phyloP scores from a whole-genome alignment of 345 rosid genomes.

The Salix udensis region DNA sequence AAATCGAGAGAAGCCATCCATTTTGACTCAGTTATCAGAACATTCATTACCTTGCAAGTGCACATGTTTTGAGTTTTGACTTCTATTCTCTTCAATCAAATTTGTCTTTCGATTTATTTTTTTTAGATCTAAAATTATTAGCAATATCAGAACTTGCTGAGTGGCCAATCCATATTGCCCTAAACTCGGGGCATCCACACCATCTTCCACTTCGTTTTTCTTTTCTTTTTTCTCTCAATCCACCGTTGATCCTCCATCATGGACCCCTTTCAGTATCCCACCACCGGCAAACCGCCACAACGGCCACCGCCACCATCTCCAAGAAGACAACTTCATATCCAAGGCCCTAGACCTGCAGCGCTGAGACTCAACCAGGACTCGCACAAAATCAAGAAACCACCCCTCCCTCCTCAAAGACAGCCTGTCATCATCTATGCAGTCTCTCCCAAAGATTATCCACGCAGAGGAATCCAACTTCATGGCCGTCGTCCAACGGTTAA shows the following conservation, averaged over 20 bases:
- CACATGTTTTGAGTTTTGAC: too few species aligned
- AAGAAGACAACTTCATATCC: slow-evolving; percentile 49
- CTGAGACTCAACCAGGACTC: slow-evolving; percentile 61
- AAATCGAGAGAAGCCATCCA: too few species aligned
- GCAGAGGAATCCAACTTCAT: slow-evolving; percentile 57
- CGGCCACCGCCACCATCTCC: background rate
- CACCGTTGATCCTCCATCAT: slow-evolving; percentile 11
- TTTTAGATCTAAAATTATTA: background rate
- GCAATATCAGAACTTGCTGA: background rate
- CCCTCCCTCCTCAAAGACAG: slow-evolving; percentile 34
- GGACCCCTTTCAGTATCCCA: slow-evolving; percentile 36
- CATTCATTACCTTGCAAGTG: too few species aligned
- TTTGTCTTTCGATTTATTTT: too few species aligned
- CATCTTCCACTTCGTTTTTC: background rate
- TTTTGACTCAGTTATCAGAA: too few species aligned
- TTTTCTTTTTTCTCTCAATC: background rate
- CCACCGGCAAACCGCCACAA: slow-evolving; percentile 24
- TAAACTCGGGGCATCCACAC: background rate
- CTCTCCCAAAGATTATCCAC: slow-evolving; percentile 78
- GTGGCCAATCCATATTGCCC: background rate
- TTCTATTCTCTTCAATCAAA: too few species aligned
- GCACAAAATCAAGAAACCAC: slow-evolving; percentile 62
- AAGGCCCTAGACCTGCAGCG: slow-evolving; percentile 73
- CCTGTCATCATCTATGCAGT: slow-evolving; percentile 67
- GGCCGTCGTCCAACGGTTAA: slow-evolving; percentile 84